phyloP scores from a whole-genome alignment of 331 rosid genomes.

The Stylosanthes scabra region DNA sequence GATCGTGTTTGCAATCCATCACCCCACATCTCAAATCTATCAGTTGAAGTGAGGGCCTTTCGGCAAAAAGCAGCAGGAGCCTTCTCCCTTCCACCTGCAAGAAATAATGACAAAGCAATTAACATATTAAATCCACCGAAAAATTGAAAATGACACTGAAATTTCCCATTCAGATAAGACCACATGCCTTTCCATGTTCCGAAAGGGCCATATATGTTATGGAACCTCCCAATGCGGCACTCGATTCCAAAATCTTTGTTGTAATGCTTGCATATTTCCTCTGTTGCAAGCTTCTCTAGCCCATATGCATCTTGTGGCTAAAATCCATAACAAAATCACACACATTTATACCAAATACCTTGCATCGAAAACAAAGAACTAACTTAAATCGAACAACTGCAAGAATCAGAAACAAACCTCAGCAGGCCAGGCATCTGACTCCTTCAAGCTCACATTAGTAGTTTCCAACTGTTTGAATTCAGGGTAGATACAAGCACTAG shows the following conservation, averaged over 20 bases:
- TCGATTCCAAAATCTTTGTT: constrained; percentile 94
- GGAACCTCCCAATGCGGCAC: constrained; percentile 97
- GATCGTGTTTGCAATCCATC: constrained; percentile 87
- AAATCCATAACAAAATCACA: constrained; percentile 30
- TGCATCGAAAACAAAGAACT: constrained; percentile 4
- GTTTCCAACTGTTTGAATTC: constrained; percentile 95
- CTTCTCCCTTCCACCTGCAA: constrained; percentile 93
- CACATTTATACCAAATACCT: constrained; percentile 26
- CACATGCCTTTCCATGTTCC: constrained; percentile 98
- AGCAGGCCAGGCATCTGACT: constrained; percentile 99
- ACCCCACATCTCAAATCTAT: constrained; percentile 99
- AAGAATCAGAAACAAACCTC: constrained; percentile 66
- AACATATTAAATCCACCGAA: constrained; percentile 32
- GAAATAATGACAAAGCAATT: constrained; percentile 26
- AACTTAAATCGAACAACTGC: constrained; percentile 25
- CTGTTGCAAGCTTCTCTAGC: constrained; percentile 97
- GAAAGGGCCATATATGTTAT: constrained; percentile 94
- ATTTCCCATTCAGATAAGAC: constrained; percentile 19
- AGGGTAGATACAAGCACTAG: constrained; percentile 96
- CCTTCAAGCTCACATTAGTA: constrained; percentile 96
- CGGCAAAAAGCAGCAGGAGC: constrained; percentile 99
- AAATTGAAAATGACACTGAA: background rate
- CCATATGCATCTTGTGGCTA: constrained; percentile 99
- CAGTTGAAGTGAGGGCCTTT: constrained; percentile 71
- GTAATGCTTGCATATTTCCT: constrained; percentile 97